A percentile compares a stretch with the other conserved stretches of the same genome.
Conservation (phyloP, 2,329 filamentous ascomycete species). For the Sclerotinia subarctica region DNA sequence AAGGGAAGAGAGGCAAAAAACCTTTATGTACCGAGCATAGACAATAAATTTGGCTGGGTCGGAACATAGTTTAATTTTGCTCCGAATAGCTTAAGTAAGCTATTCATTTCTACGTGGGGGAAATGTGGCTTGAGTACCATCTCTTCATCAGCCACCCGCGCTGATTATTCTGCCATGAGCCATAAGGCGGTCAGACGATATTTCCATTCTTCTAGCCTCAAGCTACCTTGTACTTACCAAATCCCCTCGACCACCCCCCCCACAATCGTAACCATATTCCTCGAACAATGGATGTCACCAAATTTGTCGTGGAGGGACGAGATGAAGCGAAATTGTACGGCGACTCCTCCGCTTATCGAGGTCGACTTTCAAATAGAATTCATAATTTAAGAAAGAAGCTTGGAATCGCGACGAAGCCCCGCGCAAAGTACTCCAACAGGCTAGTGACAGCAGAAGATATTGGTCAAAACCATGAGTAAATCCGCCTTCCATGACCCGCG, state of each 20-base stretch:
- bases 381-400: slow-evolving; percentile 82
- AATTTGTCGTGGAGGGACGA: slow-evolving; percentile 73
- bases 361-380: slow-evolving; percentile 74
- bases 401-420: slow-evolving; percentile 76
- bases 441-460: slow-evolving; percentile 73
- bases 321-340: slow-evolving; percentile 83
- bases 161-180: neutral
- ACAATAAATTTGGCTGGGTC: slow-evolving; percentile 8
- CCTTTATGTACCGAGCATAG: neutral
- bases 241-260: slow-evolving; percentile 19
- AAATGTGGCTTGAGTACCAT: neutral
- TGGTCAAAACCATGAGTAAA: slow-evolving; percentile 71
- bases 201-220: neutral
- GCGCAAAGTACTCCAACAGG: slow-evolving; percentile 78
- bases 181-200: neutral
- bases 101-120: neutral
- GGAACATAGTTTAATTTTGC: slow-evolving; percentile 18
- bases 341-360: slow-evolving; percentile 83
- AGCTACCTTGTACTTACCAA: neutral
- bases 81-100: slow-evolving; percentile 14
- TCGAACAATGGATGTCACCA: slow-evolving; percentile 55
- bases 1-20: slow-evolving; percentile 15
- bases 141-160: neutral
- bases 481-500: slow-evolving; percentile 11
- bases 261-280: slow-evolving; percentile 3